A percentile compares a stretch with the other conserved stretches of the same genome.
Conservation (phyloP, 129 eudicot species). For the Centaurea solstitialis region DNA sequence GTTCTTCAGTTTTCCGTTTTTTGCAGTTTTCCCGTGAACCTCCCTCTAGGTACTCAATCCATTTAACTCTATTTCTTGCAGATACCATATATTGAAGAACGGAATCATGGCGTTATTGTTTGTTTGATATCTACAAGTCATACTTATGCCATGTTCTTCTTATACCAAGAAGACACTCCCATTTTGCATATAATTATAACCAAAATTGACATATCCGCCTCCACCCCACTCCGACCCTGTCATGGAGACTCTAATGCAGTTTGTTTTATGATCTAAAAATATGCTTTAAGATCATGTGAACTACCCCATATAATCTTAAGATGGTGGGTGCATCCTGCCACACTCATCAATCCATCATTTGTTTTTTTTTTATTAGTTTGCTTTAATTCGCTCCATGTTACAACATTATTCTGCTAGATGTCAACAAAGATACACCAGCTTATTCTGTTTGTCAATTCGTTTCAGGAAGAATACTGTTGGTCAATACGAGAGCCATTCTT, state of each 20-base stretch:
- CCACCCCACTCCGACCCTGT: not conserved
- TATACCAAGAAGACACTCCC: not conserved
- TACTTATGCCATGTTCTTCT: not conserved
- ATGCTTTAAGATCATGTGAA: not conserved
- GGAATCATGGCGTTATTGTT: not conserved
- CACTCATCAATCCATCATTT: not conserved
- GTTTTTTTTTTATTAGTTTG: not conserved
- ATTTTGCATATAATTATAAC: not conserved
- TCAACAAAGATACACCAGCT: not conserved
- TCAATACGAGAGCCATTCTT: slow-evolving; percentile 95
- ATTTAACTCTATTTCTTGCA: not conserved
- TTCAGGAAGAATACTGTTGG: slow-evolving; percentile 92
- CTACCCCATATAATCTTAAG: not conserved
- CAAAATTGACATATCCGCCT: not conserved
- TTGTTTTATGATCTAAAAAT: not conserved
- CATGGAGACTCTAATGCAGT: not conserved
- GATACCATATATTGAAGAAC: not conserved
- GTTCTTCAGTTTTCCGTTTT: no score
- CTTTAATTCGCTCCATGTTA: not conserved
- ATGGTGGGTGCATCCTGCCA: not conserved
- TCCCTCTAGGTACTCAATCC: not conserved
- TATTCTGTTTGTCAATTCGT: slow-evolving; percentile 14
- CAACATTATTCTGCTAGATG: not conserved
- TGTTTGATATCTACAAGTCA: not conserved
- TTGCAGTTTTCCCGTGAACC: no score